Conservation (phyloP, 768 basidiomycete genomes). For the Udeniomyces megalosporus region DNA sequence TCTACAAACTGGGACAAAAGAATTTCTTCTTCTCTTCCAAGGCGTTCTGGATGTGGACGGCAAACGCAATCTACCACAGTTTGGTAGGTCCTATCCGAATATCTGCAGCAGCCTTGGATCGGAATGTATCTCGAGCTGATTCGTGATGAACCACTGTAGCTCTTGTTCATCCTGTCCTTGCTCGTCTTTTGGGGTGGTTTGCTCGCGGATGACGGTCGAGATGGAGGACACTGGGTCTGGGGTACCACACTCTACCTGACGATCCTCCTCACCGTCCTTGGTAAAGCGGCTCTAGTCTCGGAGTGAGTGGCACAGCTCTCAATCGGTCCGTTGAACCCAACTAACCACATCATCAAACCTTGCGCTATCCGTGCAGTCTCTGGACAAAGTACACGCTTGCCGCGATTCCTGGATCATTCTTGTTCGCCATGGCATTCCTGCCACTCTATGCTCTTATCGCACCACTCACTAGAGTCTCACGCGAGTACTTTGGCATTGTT, state of each 20-base stretch:
- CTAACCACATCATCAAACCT: too few relatives aligned
- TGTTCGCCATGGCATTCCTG: constrained; percentile 89
- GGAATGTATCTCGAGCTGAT: too few relatives aligned
- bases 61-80: constrained; percentile 78
- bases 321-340: too few relatives aligned
- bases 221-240: constrained; percentile 97
- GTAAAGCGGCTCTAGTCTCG: constrained; percentile 90
- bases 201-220: constrained; percentile 58
- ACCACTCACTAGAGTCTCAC: constrained; percentile 68
- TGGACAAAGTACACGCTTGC: constrained; percentile 99
- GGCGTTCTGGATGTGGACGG: constrained; percentile 83
- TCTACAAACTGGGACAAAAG: constrained; percentile 84
- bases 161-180: constrained; percentile 73
- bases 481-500: constrained; percentile 77
- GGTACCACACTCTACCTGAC: constrained; percentile 90
- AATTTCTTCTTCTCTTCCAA: constrained; percentile 52
- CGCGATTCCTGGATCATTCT: constrained; percentile 90
- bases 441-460: constrained; percentile 79
- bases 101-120: too few relatives aligned
- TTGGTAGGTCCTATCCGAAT: constrained; percentile 39
- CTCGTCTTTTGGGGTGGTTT: constrained; percentile 87
- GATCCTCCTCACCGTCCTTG: constrained; percentile 83
- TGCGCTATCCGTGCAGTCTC: too few relatives aligned
- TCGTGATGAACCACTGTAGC: constrained; percentile 35
- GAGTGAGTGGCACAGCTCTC: constrained; percentile 50